Base-by-base conservation (phyloP, 2,329 filamentous ascomycete genomes). In the Capronia americana region DNA sequence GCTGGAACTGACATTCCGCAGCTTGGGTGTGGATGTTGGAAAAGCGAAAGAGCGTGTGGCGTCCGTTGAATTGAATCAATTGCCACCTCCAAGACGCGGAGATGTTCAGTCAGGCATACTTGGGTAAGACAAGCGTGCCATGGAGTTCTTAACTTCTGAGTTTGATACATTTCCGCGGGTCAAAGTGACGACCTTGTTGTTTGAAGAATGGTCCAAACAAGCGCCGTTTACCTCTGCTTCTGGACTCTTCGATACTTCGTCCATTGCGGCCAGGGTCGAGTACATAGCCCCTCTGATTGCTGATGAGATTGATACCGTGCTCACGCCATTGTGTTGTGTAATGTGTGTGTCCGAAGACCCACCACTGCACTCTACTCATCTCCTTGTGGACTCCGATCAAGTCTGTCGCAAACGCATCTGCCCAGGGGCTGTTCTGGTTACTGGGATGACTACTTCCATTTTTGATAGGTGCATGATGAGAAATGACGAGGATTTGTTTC, bases 381-480 rank as follows among this genome's bases (percentile, higher is more conserved):
- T 63, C 46, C 41, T 58, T 20, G 8, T 54, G 30, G 6, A 67
- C 70, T 0, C 71, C 69, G 2, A 83, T 69, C 2, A 86, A 67
- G 62, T 87, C 83, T 0, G 85, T 87, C 4, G 81, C 83, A 73
- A 87, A 88, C 0, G 82, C 86, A 7, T 79, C 78, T 2, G 76
- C 78, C 79, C 81, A 83, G 0, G 81, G 79, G 24, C 79, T 84
- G 14, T 78, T 74, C 2, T 77, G 71, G 57, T 88, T 77, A 67
- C 82, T 78, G 0, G 85, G 85, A 1, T 78, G 77, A 0, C 85
- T 83, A 1, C 83, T 82, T 5, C 79, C 79, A 50, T 79, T 68
- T 0, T 84, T 69, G 20, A 78, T 82, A 0, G 86, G 86, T 1
- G 86, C 85, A 71, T 88, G 86, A 61, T 88, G 85, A 0, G 85